Conservation (phyloP, 768 basidiomycete genomes). For the Ramaria sp. region DNA sequence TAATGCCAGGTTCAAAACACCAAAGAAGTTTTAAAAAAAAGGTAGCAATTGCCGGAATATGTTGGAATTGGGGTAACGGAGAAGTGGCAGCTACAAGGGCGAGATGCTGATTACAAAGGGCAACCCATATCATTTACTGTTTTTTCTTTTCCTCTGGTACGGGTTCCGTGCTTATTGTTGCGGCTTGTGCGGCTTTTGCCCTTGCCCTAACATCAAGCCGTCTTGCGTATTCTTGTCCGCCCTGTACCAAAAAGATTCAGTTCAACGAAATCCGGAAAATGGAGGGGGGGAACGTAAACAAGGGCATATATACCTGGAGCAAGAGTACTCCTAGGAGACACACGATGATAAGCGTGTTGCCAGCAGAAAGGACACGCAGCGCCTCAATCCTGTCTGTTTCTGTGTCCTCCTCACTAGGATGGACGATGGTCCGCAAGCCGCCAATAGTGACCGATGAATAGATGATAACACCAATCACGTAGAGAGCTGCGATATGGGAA, state of each 20-base stretch:
- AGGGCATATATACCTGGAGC: slow-evolving; percentile 62
- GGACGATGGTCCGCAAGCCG: slow-evolving; percentile 62
- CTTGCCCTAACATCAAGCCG: slow-evolving; percentile 20
- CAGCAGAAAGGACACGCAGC: slow-evolving; percentile 72
- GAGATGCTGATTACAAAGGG: not conserved
- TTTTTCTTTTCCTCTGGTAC: slow-evolving; percentile 1
- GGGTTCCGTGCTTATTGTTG: too few species aligned
- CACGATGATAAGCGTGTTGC: slow-evolving; percentile 73
- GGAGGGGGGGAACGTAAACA: not conserved
- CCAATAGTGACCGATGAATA: slow-evolving; percentile 80
- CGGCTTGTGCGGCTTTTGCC: not conserved
- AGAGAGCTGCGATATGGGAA: slow-evolving; percentile 40
- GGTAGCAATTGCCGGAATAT: too few species aligned
- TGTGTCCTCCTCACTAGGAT: slow-evolving; percentile 43
- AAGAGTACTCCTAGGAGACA: slow-evolving; percentile 52
- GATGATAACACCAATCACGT: slow-evolving; percentile 64
- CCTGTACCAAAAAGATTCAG: slow-evolving; percentile 31
- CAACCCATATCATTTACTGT: not conserved
- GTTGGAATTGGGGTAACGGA: too few species aligned
- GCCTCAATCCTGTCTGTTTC: slow-evolving; percentile 63
- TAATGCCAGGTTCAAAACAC: too few species aligned
- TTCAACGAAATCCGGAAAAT: too few species aligned
- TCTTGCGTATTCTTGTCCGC: slow-evolving; percentile 76
- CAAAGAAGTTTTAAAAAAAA: too few species aligned
- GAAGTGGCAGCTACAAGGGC: too few species aligned